Percentiles rank a stretch among this genome's conserved stretches.
Conservation (phyloP, 352 stramenopile genomes). For the Phytophthora capsici region DNA sequence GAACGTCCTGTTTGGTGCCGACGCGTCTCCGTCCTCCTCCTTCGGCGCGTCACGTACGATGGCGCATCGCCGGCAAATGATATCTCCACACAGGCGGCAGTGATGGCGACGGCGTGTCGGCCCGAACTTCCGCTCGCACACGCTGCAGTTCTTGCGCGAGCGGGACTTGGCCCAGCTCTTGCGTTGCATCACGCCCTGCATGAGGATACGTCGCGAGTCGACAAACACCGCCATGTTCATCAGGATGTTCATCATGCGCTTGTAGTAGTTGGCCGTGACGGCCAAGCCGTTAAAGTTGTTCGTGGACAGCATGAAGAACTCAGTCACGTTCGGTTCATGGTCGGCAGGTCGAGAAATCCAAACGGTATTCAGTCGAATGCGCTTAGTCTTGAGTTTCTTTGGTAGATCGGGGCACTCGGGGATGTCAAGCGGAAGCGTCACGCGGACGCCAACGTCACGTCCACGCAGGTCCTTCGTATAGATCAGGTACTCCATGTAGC, state of each 20-base stretch:
- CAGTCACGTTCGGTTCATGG: conserved; percentile 42
- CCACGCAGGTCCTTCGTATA: conserved; percentile 67
- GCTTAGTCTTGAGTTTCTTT: conserved; percentile 62
- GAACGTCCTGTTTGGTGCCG: conserved; percentile 46
- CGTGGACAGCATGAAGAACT: conserved; percentile 70
- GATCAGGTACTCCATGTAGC: conserved; percentile 80
- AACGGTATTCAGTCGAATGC: conserved; percentile 57
- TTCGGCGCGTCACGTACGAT: conserved; percentile 62
- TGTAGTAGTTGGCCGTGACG: conserved; percentile 50
- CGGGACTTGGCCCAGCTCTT: conserved; percentile 57
- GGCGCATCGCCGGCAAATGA: conserved; percentile 77
- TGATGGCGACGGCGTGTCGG: conserved; percentile 74
- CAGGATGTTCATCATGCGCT: conserved; percentile 63
- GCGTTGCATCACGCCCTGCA: conserved; percentile 51
- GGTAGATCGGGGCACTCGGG: conserved; percentile 63
- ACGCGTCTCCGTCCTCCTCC: conserved; percentile 15
- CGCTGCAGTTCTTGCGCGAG: conserved; percentile 58
- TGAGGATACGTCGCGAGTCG: conserved; percentile 67
- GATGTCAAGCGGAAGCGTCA: conserved; percentile 70
- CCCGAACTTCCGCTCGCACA: conserved; percentile 70
- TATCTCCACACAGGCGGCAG: conserved; percentile 80
- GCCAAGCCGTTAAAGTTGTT: conserved; percentile 61
- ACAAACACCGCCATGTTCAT: conserved; percentile 67
- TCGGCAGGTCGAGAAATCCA: conserved; percentile 52
- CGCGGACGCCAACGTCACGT: conserved; percentile 70